Percentiles rank a stretch among this genome's conserved stretches.
phyloP scores from a whole-genome alignment of 2,329 filamentous ascomycete species.

The Saccharata proteae region DNA sequence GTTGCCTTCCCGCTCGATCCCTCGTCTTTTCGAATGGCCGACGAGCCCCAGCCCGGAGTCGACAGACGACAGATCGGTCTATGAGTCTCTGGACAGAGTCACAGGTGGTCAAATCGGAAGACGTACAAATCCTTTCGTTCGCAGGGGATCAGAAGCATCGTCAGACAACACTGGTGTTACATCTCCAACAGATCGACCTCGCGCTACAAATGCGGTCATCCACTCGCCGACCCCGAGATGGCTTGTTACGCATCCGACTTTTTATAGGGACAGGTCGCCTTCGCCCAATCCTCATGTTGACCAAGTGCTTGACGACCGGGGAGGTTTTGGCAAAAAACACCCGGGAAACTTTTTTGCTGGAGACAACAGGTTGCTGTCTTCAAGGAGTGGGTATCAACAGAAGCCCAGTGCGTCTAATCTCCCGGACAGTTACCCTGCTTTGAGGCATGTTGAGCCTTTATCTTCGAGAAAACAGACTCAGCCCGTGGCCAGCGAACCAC shows the following conservation, averaged over 20 bases:
- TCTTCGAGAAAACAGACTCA: not conserved
- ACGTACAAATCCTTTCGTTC: slow-evolving; percentile 6
- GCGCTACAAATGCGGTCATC: slow-evolving; percentile 1
- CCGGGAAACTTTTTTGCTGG: no score
- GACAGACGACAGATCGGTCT: not conserved
- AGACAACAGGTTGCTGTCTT: no score
- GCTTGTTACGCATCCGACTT: slow-evolving; percentile 2
- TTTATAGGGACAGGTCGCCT: slow-evolving; percentile 3
- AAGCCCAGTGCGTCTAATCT: not conserved
- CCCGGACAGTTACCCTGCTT: not conserved
- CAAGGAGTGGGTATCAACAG: no score
- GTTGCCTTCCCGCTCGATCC: not conserved
- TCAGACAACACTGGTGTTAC: not conserved
- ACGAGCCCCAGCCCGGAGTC: no score
- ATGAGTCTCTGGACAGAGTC: not conserved
- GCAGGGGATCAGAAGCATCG: not conserved
- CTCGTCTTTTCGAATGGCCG: no score
- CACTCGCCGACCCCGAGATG: slow-evolving; percentile 1
- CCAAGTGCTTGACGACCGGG: not conserved
- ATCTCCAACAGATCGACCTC: not conserved
- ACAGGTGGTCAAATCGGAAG: not conserved
- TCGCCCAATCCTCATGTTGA: not conserved
- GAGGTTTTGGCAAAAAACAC: no score
- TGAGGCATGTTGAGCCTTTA: slow-evolving; percentile 2
- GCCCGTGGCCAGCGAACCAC: not conserved